These are phyloP conservation scores for Actinidia arguta DNA, from an alignment of 179 eudicot genomes.

Conservation along the genomic window DNA sequence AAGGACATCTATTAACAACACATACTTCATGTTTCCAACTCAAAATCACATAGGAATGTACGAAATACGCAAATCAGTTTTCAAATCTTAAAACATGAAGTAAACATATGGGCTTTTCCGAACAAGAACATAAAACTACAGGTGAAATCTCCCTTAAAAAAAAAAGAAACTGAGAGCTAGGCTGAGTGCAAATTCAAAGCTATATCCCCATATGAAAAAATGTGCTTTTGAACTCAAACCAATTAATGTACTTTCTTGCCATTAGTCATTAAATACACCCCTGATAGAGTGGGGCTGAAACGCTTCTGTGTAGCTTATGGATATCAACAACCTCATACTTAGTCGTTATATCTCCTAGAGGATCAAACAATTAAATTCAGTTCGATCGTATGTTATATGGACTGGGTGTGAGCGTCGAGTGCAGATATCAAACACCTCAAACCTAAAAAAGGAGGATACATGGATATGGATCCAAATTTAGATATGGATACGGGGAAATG, in stretches of 20 bases:
- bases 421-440: too few species aligned
- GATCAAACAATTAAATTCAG: not conserved
- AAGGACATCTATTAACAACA: not conserved
- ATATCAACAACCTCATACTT: not conserved
- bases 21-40: not conserved
- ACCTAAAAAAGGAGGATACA: too few species aligned
- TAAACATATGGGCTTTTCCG: too few species aligned
- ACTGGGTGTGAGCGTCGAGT: too few species aligned
- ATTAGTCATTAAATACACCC: not conserved
- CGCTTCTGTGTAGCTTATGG: not conserved
- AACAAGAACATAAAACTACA: not conserved
- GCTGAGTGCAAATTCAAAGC: not conserved
- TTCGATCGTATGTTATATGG: too few species aligned
- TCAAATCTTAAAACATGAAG: not conserved
- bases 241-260: conserved; percentile 1
- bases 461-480: too few species aligned
- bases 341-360: not conserved
- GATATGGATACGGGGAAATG: too few species aligned
- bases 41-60: too few species aligned
- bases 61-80: too few species aligned
- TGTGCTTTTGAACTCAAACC: not conserved
- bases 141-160: conserved; percentile 9
- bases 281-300: too few species aligned
- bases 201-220: not conserved
- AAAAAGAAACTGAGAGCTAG: not conserved